Base-by-base conservation (phyloP, 75 land plant species). In the Selaginella tamariscina region DNA sequence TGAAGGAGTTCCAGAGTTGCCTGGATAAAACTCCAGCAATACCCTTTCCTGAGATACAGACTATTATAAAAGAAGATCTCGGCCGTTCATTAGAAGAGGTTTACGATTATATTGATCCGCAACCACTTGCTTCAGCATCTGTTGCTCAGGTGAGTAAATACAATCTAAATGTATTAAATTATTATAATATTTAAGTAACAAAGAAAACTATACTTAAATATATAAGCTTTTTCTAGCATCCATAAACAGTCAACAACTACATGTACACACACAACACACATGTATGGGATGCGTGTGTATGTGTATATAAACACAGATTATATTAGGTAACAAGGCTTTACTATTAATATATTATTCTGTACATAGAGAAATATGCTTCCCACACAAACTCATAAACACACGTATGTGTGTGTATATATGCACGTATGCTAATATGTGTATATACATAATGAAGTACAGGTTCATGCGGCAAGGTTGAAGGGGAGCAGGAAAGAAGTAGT, bases 121-220 rank as follows among this genome's bases (percentile, higher is more conserved):
- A 77, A n/a, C 97, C 97, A 56, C 74, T 95, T 79, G 99, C 99
- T 33, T 91, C 92, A 21, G 99, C 99, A 29, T 95, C 99, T 29
- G 76, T 95, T 54, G 99, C 99, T 55, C 97, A 95, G 89, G 96
- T 87, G 56, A 28, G 32, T 33, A 24, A 13, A 5, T 39, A 5
- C 15, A 5, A 39, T 39, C 11, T 39, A 5, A 5, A 5, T 39
- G 11, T 39, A 5, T 39, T 39, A 15, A 39, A 15, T 39, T 39
- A n/a, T n/a, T n/a, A n/a, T n/a, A n/a, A n/a, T n/a, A n/a, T n/a
- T n/a, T n/a, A n/a, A n/a, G n/a, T n/a, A n/a, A n/a, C n/a, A n/a
- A n/a, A n/a, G n/a, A n/a, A n/a, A n/a, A n/a, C n/a, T n/a, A n/a
- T n/a, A n/a, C n/a, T n/a, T n/a, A n/a, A n/a, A n/a, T n/a, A n/a